Evolutionary conservation across 129 eudicot species (phyloP), one percentile per base, ranked within the genome.

Genomic region (Flaveria linearis): DNA sequence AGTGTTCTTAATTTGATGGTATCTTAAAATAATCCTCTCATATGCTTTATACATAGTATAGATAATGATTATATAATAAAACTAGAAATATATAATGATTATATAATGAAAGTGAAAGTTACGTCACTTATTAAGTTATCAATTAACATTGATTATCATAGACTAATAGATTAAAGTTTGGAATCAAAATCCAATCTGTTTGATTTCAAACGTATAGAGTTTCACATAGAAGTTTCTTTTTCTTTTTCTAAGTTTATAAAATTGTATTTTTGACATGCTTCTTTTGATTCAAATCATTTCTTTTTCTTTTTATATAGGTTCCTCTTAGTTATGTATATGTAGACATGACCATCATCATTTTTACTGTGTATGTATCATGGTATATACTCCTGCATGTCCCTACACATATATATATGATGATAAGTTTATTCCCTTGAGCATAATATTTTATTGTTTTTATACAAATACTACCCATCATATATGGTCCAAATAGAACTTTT

Each of bases 401-500:
- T 57, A 57, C 33, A 23, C 61, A 53, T 53, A n/a, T 7, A 53
- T n/a, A n/a, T n/a, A n/a, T 53, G 60, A 53, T 53, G 60, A 53
- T 53, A 53, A 53, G 25, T 17, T 17, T 56, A 56, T 56, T 56
- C 33, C 42, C 36, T 69, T 47, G 20, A 69, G 26, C 3, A 68
- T 2, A 50, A 1, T n/a, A 14, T 65, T 15, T 11, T 30, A 3
- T 9, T 7, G 9, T 23, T 3, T 22, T 26, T 67, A 67, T 9
- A 60, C 22, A n/a, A 18, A 41, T 60, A 69, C 69, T 14, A 52
- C 17, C 14, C 33, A 28, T 72, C 11, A 42, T 36, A 45, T 64
- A 52, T 53, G 83, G 28, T 55, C 49, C 52, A 68, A 73, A 66
- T 66, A 58, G 8, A 74, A 73, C 76, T 56, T 74, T 74, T 74